Base-by-base conservation (phyloP, 768 basidiomycete species). In the Neoboletus subvelutipes region DNA sequence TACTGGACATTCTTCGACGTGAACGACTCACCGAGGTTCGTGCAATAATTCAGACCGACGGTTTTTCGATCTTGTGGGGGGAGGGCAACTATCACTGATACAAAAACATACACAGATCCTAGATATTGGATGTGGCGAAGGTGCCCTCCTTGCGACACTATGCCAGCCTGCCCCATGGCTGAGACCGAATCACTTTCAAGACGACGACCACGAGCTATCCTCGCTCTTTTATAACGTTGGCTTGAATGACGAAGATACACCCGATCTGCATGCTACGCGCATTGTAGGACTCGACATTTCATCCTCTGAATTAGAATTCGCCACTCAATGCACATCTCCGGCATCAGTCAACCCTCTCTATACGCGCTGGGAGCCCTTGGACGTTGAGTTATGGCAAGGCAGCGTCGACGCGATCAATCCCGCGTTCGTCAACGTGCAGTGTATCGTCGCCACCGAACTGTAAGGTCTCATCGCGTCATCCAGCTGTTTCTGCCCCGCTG, bases 91-190 rank as follows among this genome's bases (percentile, higher is more conserved):
- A 58, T 31, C 34, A 50, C 45, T 48, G 50, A 59, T 45, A 45
- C 50, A 41, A 10, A 28, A 50, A 29, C 24, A 12, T 26, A 22
- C 56, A 92, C 56, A 92, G 90, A 78, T 94, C 8, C 75, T 93
- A 47, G 92, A 95, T 64, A 76, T 92, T 28, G 92, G 92, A 5
- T 95, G 92, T 63, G 92, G 92, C 40, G 85, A 90, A 71, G 92
- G 92, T 22, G 77, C 84, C 39, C 78, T 94, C 9, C 81, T 94
- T 15, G 69, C 77, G 0, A 80, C 84, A 11, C 82, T 95, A 12
- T 82, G 83, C 60, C 85, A 89, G 64, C 87, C 92, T 0, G 84
- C 92, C 1, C 85, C 87, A 1, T 88, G 88, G 83, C 80, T 87
- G 26, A 39, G 75, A n/a, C 71, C 74, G 26, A 43, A 51, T 29